These are phyloP conservation scores for Polytolypa hystricis DNA, from an alignment of 2,329 filamentous ascomycete genomes.

Conservation along the genomic window DNA sequence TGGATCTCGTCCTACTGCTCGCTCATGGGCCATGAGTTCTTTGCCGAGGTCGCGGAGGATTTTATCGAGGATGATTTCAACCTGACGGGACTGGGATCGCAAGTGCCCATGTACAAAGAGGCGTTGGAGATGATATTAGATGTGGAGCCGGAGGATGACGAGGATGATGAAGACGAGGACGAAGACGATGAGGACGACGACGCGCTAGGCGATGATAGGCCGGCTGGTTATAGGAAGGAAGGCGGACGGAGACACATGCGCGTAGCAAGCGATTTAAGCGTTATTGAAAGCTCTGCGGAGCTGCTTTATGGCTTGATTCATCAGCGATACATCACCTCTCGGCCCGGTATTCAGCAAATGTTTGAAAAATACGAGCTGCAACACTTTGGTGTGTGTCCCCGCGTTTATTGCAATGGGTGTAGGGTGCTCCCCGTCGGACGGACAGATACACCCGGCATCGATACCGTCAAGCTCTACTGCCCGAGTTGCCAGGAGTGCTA, in stretches of 20 bases:
- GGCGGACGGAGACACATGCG: slow-evolving; percentile 68
- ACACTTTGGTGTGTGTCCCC: slow-evolving; percentile 92
- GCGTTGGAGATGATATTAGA: slow-evolving; percentile 98
- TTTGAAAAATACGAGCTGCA: slow-evolving; percentile 96
- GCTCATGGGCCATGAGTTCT: slow-evolving; percentile 93
- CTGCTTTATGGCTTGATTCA: slow-evolving; percentile 97
- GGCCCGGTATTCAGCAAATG: slow-evolving; percentile 97
- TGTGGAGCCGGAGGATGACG: slow-evolving; percentile 84
- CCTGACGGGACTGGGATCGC: slow-evolving; percentile 83
- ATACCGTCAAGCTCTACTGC: slow-evolving; percentile 97
- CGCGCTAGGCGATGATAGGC: slow-evolving; percentile 49
- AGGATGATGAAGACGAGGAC: slow-evolving; percentile 55
- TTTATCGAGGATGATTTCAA: slow-evolving; percentile 99
- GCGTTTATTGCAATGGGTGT: slow-evolving; percentile 81
- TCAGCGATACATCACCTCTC: slow-evolving; percentile 94
- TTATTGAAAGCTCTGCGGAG: slow-evolving; percentile 96
- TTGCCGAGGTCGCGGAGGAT: slow-evolving; percentile 95
- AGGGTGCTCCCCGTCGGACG: slow-evolving; percentile 87
- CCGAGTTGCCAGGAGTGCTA: slow-evolving; percentile 95
- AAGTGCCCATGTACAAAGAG: slow-evolving; percentile 98
- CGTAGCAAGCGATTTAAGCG: slow-evolving; percentile 82
- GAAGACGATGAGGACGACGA: slow-evolving; percentile 61
- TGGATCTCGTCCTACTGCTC: slow-evolving; percentile 99
- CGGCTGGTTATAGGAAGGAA: slow-evolving; percentile 35
- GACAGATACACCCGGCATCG: slow-evolving; percentile 88